These are phyloP conservation scores for Anthoceros angustus DNA, from an alignment of 225 moss, liverwort and hornwort genomes.

Conservation along the genomic window DNA sequence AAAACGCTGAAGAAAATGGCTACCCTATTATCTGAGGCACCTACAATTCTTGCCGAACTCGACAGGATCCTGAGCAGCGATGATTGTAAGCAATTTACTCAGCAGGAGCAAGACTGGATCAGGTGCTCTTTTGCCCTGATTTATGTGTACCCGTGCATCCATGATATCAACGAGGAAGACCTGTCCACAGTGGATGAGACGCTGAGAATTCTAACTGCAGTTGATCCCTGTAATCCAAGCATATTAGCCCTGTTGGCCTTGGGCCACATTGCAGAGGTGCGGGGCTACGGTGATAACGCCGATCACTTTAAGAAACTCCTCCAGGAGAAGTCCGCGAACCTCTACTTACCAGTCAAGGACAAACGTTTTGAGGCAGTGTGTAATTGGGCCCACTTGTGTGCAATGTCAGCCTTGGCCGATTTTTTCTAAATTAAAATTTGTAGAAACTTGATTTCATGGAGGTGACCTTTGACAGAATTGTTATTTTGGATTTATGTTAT, in stretches of 20 bases:
- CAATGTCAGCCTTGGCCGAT: too few species aligned
- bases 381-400: too few species aligned
- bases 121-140: neutral
- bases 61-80: neutral
- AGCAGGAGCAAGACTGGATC: neutral
- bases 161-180: neutral
- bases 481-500: too few species aligned
- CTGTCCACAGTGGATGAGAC: neutral
- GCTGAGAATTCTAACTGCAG: neutral
- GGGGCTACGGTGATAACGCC: too few species aligned
- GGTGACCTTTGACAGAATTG: too few species aligned
- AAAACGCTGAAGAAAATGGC: too few species aligned
- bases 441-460: too few species aligned
- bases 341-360: too few species aligned
- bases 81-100: neutral
- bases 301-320: too few species aligned
- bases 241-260: neutral
- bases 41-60: neutral
- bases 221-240: neutral
- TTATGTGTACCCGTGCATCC: neutral
- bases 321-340: too few species aligned
- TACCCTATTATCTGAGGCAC: neutral
- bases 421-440: too few species aligned
- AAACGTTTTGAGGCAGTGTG: too few species aligned
- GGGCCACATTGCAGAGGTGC: neutral